phyloP scores from a whole-genome alignment of 495 filamentous ascomycete genomes.

The Neurospora sp. region DNA sequence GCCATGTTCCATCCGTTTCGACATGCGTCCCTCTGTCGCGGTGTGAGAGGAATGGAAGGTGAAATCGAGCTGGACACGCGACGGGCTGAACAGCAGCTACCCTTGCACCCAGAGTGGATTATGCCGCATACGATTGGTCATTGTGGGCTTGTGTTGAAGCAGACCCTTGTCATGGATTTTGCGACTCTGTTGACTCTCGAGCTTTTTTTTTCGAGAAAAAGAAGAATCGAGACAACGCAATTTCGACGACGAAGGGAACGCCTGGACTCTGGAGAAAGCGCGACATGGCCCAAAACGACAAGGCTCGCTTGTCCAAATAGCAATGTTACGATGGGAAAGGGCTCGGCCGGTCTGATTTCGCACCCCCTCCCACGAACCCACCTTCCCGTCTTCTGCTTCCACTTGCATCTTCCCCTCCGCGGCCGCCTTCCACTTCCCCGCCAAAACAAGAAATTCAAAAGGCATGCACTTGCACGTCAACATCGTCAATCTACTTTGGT shows the following conservation, averaged over 20 bases:
- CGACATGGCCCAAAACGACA: conserved; percentile 17
- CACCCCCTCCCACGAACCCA: neutral
- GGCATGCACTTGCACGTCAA: neutral
- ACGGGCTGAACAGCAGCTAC: neutral
- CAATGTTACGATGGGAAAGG: conserved; percentile 14
- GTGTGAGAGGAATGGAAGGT: neutral
- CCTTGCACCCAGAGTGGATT: neutral
- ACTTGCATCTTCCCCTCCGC: neutral
- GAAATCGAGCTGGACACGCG: neutral
- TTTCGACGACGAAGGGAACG: conserved; percentile 3
- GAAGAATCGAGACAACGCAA: neutral
- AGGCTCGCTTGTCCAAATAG: conserved; percentile 30
- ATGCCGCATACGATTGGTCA: conserved; percentile 5
- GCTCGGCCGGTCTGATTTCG: neutral
- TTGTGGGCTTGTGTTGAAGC: neutral
- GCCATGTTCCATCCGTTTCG: neutral
- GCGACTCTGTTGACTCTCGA: neutral
- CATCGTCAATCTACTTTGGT: neutral
- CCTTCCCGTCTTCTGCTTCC: neutral
- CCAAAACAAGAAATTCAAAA: neutral
- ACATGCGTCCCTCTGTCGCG: neutral
- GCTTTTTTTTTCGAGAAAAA: neutral
- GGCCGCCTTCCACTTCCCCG: neutral
- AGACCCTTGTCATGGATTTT: conserved; percentile 7
- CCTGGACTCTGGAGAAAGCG: conserved; percentile 12